phyloP scores from a whole-genome alignment of 192 early-diverging fungal species.

The Backusella tuberculispora region DNA sequence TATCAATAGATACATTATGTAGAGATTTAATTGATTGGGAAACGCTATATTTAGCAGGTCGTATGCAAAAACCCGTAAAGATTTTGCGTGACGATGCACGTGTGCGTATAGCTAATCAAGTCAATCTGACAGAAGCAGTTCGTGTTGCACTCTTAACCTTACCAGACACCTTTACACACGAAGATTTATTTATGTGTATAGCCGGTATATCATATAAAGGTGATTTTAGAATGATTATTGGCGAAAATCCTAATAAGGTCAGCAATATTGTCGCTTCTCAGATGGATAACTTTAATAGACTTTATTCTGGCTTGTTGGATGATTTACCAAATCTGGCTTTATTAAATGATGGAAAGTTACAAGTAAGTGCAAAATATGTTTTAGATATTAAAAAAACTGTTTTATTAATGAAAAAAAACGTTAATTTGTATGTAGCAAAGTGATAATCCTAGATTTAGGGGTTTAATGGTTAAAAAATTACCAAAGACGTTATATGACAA shows the following conservation, averaged over 20 bases:
- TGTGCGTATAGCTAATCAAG: conserved; percentile 74
- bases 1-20: conserved; percentile 87
- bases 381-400: too few relatives aligned
- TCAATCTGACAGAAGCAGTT: conserved; percentile 86
- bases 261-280: conserved; percentile 91
- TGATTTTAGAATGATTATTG: conserved; percentile 90
- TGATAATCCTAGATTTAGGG: conserved; percentile 61
- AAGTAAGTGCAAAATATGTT: not conserved
- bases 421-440: conserved; percentile 46
- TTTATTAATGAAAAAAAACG: too few relatives aligned
- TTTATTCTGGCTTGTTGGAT: conserved; percentile 57
- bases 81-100: conserved; percentile 77
- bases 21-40: conserved; percentile 94
- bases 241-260: conserved; percentile 97
- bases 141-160: conserved; percentile 83
- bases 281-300: conserved; percentile 55
- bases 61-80: conserved; percentile 95
- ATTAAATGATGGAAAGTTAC: conserved; percentile 24
- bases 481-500: conserved; percentile 76
- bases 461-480: conserved; percentile 76
- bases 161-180: conserved; percentile 78
- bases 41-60: conserved; percentile 91
- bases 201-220: conserved; percentile 88
- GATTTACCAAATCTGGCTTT: conserved; percentile 55
- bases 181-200: conserved; percentile 81